Evolutionary conservation across 208 protist species (phyloP).

Genomic region (Acanthamoeba castellanii): DNA sequence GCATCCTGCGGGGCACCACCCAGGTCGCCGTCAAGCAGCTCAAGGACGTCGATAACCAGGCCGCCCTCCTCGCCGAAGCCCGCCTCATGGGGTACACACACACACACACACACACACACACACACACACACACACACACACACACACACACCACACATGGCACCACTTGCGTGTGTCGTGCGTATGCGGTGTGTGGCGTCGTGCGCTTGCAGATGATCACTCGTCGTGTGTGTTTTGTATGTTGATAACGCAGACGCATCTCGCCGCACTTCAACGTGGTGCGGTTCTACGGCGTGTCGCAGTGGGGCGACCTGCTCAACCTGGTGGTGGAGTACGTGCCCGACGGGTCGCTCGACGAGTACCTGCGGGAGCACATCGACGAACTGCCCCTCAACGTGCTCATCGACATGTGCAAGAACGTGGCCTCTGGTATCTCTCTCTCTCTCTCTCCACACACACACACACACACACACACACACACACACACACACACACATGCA

Average conservation of each 20-base stretch:
- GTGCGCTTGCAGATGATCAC: neutral
- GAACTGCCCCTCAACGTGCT: neutral
- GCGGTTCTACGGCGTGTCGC: conserved; percentile 19
- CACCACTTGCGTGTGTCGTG: too few relatives aligned
- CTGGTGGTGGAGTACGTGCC: conserved; percentile 44
- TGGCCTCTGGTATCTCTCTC: neutral
- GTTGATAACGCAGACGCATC: neutral
- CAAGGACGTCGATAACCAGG: neutral
- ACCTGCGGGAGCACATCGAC: conserved; percentile 30
- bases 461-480: too few relatives aligned
- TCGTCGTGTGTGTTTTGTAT: neutral
- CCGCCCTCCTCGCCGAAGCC: neutral
- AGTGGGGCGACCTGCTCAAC: neutral
- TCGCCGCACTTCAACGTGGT: conserved; percentile 45
- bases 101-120: too few relatives aligned
- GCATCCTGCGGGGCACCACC: neutral
- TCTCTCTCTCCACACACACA: too few relatives aligned
- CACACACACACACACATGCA: too few relatives aligned
- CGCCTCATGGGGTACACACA: conserved; percentile 7
- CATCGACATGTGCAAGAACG: conserved; percentile 11
- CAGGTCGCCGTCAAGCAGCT: neutral
- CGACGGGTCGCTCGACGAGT: conserved; percentile 50
- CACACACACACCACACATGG: too few relatives aligned
- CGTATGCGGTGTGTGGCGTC: too few relatives aligned
- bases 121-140: too few relatives aligned